Percentiles rank a stretch among this genome's conserved stretches.
Evolutionary conservation across 805 yeast species (phyloP).

Genomic region (Wickerhamomyces queroliae): DNA sequence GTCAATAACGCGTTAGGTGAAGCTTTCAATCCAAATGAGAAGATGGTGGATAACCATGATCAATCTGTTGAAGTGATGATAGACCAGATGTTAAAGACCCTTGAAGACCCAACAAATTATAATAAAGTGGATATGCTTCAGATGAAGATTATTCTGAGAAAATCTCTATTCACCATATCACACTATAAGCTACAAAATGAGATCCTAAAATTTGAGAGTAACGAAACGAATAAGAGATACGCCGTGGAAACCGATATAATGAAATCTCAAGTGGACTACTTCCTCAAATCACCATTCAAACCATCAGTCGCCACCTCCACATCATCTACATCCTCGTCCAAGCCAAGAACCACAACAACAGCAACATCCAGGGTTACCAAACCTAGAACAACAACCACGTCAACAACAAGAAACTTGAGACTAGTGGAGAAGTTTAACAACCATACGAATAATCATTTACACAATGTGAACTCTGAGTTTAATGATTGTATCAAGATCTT

Average conservation of each 20-base stretch:
- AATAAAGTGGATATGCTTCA: constrained; percentile 1
- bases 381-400: background rate
- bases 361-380: background rate
- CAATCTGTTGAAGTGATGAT: constrained; percentile 1
- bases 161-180: constrained; percentile 12
- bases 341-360: background rate
- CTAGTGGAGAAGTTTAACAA: background rate
- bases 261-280: constrained; percentile 16
- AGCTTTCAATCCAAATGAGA: background rate
- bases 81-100: background rate
- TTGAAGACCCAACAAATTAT: constrained; percentile 1
- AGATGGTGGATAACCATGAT: background rate
- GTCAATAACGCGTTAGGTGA: background rate
- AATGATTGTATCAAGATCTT: background rate
- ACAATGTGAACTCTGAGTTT: too few species aligned
- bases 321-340: too few species aligned
- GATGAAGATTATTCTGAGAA: constrained; percentile 2
- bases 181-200: constrained; percentile 18
- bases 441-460: background rate
- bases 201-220: constrained; percentile 14
- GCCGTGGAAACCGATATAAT: constrained; percentile 19
- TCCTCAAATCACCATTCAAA: constrained; percentile 16
- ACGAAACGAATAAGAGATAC: constrained; percentile 13
- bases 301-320: constrained; percentile 2
- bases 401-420: background rate